phyloP scores from a whole-genome alignment of 768 basidiomycete species.

The Xerocomellus intermedius region DNA sequence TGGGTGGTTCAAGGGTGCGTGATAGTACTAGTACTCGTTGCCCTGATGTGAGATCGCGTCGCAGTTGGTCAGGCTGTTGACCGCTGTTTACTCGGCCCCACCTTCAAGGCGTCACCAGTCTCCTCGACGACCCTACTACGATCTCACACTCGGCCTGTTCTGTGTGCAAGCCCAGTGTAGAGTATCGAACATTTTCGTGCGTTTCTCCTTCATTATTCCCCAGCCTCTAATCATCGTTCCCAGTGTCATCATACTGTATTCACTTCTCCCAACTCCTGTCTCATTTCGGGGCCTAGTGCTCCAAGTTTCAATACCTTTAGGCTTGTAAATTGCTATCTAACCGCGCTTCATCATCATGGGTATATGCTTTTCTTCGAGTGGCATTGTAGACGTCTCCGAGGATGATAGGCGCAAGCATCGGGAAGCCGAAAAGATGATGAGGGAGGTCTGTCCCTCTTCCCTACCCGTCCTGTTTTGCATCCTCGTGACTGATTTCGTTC shows the following conservation, averaged over 20 bases:
- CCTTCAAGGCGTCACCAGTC: neutral
- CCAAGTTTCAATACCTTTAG: neutral
- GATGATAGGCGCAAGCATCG: constrained; percentile 63
- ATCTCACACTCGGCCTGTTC: constrained; percentile 17
- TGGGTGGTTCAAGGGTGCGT: neutral
- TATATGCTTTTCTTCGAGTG: constrained; percentile 67
- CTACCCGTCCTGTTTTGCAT: neutral
- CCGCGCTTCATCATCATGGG: constrained; percentile 56
- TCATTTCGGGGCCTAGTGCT: constrained; percentile 15
- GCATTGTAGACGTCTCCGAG: constrained; percentile 59
- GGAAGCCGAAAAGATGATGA: constrained; percentile 75
- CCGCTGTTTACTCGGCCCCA: constrained; percentile 15
- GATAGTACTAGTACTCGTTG: neutral
- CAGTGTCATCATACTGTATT: neutral
- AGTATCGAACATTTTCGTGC: neutral
- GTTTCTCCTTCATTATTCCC: neutral
- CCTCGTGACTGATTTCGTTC: neutral
- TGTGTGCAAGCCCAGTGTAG: constrained; percentile 17
- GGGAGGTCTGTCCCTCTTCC: constrained; percentile 51
- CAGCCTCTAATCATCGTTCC: neutral
- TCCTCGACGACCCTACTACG: neutral
- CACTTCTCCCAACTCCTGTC: neutral
- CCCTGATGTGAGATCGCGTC: constrained; percentile 1
- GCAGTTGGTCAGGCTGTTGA: constrained; percentile 16
- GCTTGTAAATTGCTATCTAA: constrained; percentile 5